phyloP scores from a whole-genome alignment of 257 asterid species.

The Misopates orontium region DNA sequence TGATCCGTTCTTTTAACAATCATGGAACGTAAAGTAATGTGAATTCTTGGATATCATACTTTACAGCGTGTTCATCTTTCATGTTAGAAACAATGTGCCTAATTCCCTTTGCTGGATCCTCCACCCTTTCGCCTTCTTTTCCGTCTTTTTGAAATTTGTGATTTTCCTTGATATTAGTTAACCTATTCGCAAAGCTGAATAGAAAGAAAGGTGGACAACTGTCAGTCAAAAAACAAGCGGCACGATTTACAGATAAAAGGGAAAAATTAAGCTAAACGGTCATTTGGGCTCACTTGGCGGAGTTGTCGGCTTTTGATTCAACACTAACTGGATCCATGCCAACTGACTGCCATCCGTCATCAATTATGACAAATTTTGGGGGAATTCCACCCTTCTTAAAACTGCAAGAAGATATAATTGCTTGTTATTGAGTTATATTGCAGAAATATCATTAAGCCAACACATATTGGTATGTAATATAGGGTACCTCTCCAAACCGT shows the following conservation, averaged over 20 bases:
- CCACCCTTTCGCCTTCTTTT: conserved; percentile 63
- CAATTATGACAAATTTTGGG: conserved; percentile 83
- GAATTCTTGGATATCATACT: conserved; percentile 40
- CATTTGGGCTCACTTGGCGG: conserved; percentile 70
- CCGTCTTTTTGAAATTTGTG: conserved; percentile 85
- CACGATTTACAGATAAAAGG: neutral
- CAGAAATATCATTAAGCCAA: neutral
- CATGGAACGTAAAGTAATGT: neutral
- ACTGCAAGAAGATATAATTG: conserved; percentile 37
- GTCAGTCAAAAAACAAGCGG: neutral
- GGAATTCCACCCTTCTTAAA: conserved; percentile 76
- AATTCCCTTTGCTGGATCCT: conserved; percentile 76
- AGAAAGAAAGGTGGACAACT: conserved; percentile 1
- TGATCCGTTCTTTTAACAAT: neutral
- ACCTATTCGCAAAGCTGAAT: conserved; percentile 80
- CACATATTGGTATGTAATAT: neutral
- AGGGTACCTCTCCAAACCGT: conserved; percentile 70
- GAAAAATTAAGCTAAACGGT: neutral
- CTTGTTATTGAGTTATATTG: neutral
- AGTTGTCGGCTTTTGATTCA: conserved; percentile 58
- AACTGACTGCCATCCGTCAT: conserved; percentile 97
- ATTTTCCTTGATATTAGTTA: conserved; percentile 80
- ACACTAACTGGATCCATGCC: conserved; percentile 69
- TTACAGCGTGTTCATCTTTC: conserved; percentile 61
- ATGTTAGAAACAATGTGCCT: conserved; percentile 60